Percentiles rank a stretch among this genome's conserved stretches.
Conservation (phyloP, 768 basidiomycete genomes). For the Chalciporus chontae region DNA sequence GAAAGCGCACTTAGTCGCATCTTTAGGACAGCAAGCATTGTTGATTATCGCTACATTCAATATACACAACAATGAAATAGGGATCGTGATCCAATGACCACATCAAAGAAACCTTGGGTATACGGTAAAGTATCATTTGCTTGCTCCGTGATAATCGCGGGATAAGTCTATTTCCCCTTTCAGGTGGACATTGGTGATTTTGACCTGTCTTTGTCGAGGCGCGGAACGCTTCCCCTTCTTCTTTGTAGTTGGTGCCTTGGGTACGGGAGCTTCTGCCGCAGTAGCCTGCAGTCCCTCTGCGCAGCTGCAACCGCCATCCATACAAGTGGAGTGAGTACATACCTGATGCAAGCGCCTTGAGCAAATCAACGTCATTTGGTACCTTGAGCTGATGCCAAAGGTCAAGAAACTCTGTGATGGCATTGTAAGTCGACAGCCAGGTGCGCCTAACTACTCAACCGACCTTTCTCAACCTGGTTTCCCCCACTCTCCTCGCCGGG, state of each 20-base stretch:
- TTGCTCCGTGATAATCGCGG: conserved; percentile 52
- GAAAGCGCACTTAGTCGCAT: not conserved
- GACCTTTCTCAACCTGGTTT: conserved; percentile 76
- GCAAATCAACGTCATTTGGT: conserved; percentile 81
- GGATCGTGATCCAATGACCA: not conserved
- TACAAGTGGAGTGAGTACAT: conserved; percentile 11
- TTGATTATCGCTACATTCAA: not conserved
- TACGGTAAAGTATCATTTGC: conserved; percentile 11
- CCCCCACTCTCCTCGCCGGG: conserved; percentile 70
- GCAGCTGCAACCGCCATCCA: conserved; percentile 1
- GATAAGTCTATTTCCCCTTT: conserved; percentile 84
- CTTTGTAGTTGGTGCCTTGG: conserved; percentile 59
- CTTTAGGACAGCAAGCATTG: not conserved
- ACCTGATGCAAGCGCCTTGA: conserved; percentile 76
- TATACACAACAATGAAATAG: not conserved
- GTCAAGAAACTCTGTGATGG: conserved; percentile 70
- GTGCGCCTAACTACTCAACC: conserved; percentile 11
- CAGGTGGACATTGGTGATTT: conserved; percentile 87
- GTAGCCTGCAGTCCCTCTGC: conserved; percentile 81
- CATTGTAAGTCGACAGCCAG: conserved; percentile 4
- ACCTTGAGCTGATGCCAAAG: conserved; percentile 84
- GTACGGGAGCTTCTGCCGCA: conserved; percentile 54
- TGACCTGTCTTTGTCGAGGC: conserved; percentile 68
- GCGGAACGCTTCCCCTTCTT: conserved; percentile 81
- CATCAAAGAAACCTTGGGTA: not conserved